phyloP scores from a whole-genome alignment of 768 basidiomycete species.

The Leccinum barrowsii region DNA sequence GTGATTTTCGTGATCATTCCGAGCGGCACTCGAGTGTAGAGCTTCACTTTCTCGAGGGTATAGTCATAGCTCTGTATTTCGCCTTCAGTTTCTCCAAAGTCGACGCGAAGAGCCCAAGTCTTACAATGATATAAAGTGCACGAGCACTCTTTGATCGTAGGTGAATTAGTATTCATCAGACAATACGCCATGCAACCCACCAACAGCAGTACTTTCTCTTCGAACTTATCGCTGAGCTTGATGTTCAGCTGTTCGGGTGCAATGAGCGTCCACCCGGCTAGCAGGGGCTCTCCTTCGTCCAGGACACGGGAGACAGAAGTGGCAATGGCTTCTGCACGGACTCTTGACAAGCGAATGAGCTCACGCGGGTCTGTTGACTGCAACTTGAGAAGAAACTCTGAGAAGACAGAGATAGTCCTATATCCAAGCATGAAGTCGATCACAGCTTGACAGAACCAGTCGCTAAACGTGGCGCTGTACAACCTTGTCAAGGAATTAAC shows the following conservation, averaged over 20 bases:
- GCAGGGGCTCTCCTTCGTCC: slow-evolving; percentile 67
- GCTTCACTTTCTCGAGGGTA: slow-evolving; percentile 85
- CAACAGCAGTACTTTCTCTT: slow-evolving; percentile 90
- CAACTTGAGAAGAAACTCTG: slow-evolving; percentile 87
- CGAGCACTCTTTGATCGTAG: slow-evolving; percentile 27
- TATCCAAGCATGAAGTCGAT: slow-evolving; percentile 91
- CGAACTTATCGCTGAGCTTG: slow-evolving; percentile 74
- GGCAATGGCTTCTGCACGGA: slow-evolving; percentile 90
- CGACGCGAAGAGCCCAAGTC: slow-evolving; percentile 23
- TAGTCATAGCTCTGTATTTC: slow-evolving; percentile 82
- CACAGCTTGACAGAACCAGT: slow-evolving; percentile 97
- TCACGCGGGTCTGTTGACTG: slow-evolving; percentile 91
- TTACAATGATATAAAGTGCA: slow-evolving; percentile 78
- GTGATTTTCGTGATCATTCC: slow-evolving; percentile 77
- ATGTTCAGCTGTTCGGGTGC: slow-evolving; percentile 74
- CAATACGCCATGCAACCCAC: slow-evolving; percentile 43
- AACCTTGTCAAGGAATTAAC: slow-evolving; percentile 91
- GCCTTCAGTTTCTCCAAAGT: background rate
- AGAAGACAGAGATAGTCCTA: slow-evolving; percentile 83
- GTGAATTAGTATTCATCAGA: slow-evolving; percentile 1
- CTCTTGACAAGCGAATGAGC: slow-evolving; percentile 81
- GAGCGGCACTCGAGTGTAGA: slow-evolving; percentile 86
- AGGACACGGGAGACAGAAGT: slow-evolving; percentile 78
- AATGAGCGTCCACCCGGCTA: slow-evolving; percentile 91
- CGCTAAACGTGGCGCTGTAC: slow-evolving; percentile 86